Evolutionary conservation across 805 yeast species (phyloP).

Genomic region (Cyberlindnera suaveolens): DNA sequence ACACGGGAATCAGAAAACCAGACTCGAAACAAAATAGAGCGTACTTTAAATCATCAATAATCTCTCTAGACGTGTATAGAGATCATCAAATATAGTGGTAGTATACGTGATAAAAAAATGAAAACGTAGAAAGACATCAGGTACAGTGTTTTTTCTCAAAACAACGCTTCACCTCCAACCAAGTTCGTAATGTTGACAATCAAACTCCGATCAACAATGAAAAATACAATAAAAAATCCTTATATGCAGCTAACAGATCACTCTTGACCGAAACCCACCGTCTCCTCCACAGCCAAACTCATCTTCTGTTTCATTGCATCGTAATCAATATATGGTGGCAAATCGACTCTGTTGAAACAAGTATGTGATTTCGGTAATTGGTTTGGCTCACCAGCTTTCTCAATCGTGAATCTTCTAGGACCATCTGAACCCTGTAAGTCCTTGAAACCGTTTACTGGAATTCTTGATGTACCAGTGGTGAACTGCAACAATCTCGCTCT

Average conservation of each 20-base stretch:
- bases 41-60: too few species aligned
- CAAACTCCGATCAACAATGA: not conserved
- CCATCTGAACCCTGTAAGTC: conserved; percentile 99
- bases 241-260: conserved; percentile 22
- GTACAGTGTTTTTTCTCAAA: not conserved
- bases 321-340: conserved; percentile 86
- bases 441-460: conserved; percentile 98
- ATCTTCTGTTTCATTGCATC: conserved; percentile 84
- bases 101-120: not conserved
- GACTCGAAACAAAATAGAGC: too few species aligned
- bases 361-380: conserved; percentile 97
- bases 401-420: conserved; percentile 97
- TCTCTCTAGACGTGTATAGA: too few species aligned
- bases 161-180: too few species aligned
- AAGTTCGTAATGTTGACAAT: not conserved
- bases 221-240: not conserved
- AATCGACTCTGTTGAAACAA: conserved; percentile 97
- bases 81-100: too few species aligned
- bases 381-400: conserved; percentile 90
- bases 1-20: too few species aligned
- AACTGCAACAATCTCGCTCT: conserved; percentile 92
- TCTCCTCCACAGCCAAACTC: conserved; percentile 95
- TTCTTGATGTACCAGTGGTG: conserved; percentile 98
- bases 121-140: not conserved
- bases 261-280: conserved; percentile 98